Evolutionary conservation across 108 stramenopile species (phyloP).

Genomic region (Fragilaria radians): DNA sequence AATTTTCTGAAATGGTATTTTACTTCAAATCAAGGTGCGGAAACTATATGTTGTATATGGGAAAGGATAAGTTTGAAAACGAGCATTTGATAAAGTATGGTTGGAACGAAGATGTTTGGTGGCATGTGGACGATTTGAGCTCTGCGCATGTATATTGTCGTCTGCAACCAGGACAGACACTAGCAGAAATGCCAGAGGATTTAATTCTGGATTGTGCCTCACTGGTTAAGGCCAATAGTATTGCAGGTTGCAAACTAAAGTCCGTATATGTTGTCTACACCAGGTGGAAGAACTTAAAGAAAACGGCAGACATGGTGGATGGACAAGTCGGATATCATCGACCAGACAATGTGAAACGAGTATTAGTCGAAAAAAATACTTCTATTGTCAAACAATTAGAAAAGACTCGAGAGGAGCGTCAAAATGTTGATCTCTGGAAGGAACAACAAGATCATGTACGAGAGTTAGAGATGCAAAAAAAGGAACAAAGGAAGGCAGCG

Average conservation of each 20-base stretch:
- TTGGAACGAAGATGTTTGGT: slow-evolving; percentile 59
- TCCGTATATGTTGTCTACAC: slow-evolving; percentile 79
- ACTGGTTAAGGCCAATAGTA: slow-evolving; percentile 79
- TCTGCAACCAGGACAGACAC: slow-evolving; percentile 76
- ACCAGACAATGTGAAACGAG: slow-evolving; percentile 71
- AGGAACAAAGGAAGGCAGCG: slow-evolving; percentile 41
- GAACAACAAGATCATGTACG: slow-evolving; percentile 49
- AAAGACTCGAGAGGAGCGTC: slow-evolving; percentile 53
- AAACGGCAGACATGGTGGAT: slow-evolving; percentile 66
- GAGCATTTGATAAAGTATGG: slow-evolving; percentile 98
- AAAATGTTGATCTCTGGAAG: slow-evolving; percentile 55
- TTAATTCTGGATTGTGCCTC: slow-evolving; percentile 62
- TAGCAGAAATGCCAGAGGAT: slow-evolving; percentile 80
- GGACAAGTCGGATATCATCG: slow-evolving; percentile 79
- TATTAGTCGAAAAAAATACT: slow-evolving; percentile 67
- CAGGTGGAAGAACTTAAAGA: slow-evolving; percentile 80
- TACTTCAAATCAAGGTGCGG: slow-evolving; percentile 71
- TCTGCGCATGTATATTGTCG: slow-evolving; percentile 98
- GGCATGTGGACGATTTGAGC: slow-evolving; percentile 96
- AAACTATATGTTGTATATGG: slow-evolving; percentile 78
- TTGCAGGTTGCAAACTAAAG: slow-evolving; percentile 69
- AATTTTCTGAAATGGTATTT: no score
- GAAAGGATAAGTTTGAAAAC: slow-evolving; percentile 93
- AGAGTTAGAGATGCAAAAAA: slow-evolving; percentile 65
- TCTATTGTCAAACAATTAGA: slow-evolving; percentile 64